Conservation (phyloP, 2,329 filamentous ascomycete genomes). For the Aspergillus sp. region DNA sequence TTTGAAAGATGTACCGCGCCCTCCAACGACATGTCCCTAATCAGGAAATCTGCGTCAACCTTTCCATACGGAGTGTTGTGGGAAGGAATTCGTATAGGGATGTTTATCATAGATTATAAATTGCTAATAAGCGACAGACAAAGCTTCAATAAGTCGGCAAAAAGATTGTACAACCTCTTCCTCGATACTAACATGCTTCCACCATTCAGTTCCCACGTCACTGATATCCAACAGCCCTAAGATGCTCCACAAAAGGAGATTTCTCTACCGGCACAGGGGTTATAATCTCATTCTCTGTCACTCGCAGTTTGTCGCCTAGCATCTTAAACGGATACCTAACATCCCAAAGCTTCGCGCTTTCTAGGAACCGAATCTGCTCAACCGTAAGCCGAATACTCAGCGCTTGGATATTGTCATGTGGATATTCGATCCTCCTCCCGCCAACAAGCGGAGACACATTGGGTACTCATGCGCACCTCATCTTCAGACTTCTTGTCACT, state of each 20-base stretch:
- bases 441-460: conserved; percentile 68
- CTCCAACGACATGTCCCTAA: no score
- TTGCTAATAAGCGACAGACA: no score
- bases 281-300: conserved; percentile 6
- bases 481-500: conserved; percentile 37
- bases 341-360: conserved; percentile 53
- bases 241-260: conserved; percentile 4
- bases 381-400: conserved; percentile 51
- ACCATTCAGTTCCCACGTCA: no score
- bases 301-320: conserved; percentile 26
- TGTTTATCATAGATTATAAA: no score
- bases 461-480: conserved; percentile 49
- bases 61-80: no score
- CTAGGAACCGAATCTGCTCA: conserved; percentile 58
- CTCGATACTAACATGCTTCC: no score
- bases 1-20: no score
- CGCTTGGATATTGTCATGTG: conserved; percentile 62
- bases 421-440: conserved; percentile 59
- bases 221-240: conserved; percentile 5
- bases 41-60: no score
- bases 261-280: conserved; percentile 3
- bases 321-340: conserved; percentile 59
- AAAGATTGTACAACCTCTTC: no score
- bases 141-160: no score
- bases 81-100: no score